Percentiles rank a stretch among this genome's conserved stretches.
Conservation (phyloP, 2,329 filamentous ascomycete genomes). For the Fusarium sp. region DNA sequence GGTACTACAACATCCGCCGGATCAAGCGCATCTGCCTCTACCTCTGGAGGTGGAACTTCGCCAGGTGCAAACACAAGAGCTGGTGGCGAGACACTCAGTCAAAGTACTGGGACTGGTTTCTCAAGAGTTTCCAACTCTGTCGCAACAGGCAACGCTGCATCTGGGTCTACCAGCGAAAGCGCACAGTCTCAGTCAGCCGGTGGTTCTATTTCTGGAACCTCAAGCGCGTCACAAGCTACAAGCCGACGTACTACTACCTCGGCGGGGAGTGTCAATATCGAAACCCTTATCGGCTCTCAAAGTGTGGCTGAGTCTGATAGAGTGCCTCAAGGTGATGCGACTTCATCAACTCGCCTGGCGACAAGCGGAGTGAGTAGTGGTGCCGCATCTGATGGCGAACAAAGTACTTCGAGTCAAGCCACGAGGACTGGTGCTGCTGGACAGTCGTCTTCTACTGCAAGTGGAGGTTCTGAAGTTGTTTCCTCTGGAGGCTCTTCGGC, state of each 20-base stretch:
- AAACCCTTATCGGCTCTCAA: constrained; percentile 10
- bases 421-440: too few species aligned
- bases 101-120: background rate
- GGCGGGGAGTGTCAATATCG: background rate
- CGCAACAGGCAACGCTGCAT: rapidly evolving
- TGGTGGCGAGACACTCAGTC: background rate
- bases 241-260: background rate
- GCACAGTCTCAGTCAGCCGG: background rate
- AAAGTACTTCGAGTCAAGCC: too few species aligned
- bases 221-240: background rate
- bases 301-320: constrained; percentile 16
- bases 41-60: background rate
- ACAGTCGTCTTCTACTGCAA: too few species aligned
- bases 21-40: background rate
- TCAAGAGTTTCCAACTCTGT: background rate
- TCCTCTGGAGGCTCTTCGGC: background rate
- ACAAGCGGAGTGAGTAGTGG: background rate
- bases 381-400: background rate
- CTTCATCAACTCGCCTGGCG: background rate
- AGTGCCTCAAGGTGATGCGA: background rate
- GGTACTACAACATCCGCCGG: background rate
- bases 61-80: background rate
- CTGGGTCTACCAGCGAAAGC: background rate
- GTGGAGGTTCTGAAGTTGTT: too few species aligned
- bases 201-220: background rate